Percentiles rank a stretch among this genome's conserved stretches.
Conservation (phyloP, 768 basidiomycete genomes). For the Lactarius tabidus region DNA sequence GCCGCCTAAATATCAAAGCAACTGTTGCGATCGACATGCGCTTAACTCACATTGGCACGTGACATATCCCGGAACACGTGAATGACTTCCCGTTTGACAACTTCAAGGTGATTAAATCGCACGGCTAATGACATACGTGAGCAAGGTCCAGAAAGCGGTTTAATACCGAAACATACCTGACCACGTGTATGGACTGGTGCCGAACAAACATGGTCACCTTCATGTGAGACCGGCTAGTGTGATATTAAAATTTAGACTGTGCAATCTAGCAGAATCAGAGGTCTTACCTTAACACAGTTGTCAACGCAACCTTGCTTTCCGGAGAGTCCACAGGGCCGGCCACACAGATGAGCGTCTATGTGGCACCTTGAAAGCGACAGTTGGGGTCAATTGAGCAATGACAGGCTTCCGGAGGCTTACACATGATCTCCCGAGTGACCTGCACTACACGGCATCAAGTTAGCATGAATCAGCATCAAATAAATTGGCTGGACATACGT, state of each 20-base stretch:
- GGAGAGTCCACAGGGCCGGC: constrained; percentile 43
- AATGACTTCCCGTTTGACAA: constrained; percentile 2
- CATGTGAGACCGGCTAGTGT: constrained; percentile 23
- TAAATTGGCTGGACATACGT: constrained; percentile 35
- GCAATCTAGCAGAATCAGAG: neutral
- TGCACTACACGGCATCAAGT: constrained; percentile 39
- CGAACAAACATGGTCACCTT: constrained; percentile 49
- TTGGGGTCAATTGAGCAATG: neutral
- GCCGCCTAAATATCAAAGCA: constrained; percentile 20
- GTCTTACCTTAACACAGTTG: constrained; percentile 47
- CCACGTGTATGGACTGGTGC: constrained; percentile 53
- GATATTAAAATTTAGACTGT: neutral
- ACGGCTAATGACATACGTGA: neutral
- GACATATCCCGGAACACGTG: constrained; percentile 7
- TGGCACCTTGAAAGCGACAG: constrained; percentile 39
- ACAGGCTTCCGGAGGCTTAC: constrained; percentile 33
- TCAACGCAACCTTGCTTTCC: constrained; percentile 48
- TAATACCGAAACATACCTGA: constrained; percentile 34
- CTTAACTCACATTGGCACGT: constrained; percentile 6
- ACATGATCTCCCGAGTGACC: constrained; percentile 54
- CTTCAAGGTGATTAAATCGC: constrained; percentile 4
- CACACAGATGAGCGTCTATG: constrained; percentile 44
- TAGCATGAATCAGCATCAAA: neutral
- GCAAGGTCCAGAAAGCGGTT: too few relatives aligned
- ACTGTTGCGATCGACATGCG: neutral